These are phyloP conservation scores for Nitzschia palea DNA, from an alignment of 108 stramenopile genomes.

Conservation along the genomic window DNA sequence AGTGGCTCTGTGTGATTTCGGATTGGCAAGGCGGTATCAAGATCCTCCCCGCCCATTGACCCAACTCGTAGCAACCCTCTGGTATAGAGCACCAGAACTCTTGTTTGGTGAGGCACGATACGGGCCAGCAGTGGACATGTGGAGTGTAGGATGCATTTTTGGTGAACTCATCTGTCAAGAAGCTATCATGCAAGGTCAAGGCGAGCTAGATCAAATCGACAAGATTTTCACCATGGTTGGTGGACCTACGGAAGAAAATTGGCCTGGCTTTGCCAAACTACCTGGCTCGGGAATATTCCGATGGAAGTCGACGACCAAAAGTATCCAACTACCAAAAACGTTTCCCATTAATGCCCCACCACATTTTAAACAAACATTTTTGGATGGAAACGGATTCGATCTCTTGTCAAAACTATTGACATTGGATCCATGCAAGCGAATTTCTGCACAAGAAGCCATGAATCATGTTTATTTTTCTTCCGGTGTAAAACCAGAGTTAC, in stretches of 20 bases:
- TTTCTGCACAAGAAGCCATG: slow-evolving; percentile 89
- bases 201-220: slow-evolving; percentile 95
- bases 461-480: slow-evolving; percentile 48
- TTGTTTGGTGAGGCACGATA: slow-evolving; percentile 84
- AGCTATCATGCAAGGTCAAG: slow-evolving; percentile 92
- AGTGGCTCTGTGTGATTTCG: slow-evolving; percentile 91
- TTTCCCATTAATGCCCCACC: slow-evolving; percentile 73
- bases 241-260: slow-evolving; percentile 74
- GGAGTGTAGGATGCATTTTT: slow-evolving; percentile 97
- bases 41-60: slow-evolving; percentile 69
- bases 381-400: slow-evolving; percentile 85
- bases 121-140: slow-evolving; percentile 89
- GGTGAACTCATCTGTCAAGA: slow-evolving; percentile 91
- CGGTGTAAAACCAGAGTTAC: slow-evolving; percentile 39
- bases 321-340: slow-evolving; percentile 43
- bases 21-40: slow-evolving; percentile 84
- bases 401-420: slow-evolving; percentile 82
- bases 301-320: slow-evolving; percentile 60
- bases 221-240: slow-evolving; percentile 93
- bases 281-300: slow-evolving; percentile 75
- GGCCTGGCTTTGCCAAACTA: slow-evolving; percentile 74
- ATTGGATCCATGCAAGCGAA: slow-evolving; percentile 86
- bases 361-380: slow-evolving; percentile 67
- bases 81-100: slow-evolving; percentile 92
- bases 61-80: slow-evolving; percentile 88